Evolutionary conservation across 2,329 filamentous ascomycete species (phyloP), one percentile per base, ranked within the genome.

Genomic region (Beauveria bassiana): DNA sequence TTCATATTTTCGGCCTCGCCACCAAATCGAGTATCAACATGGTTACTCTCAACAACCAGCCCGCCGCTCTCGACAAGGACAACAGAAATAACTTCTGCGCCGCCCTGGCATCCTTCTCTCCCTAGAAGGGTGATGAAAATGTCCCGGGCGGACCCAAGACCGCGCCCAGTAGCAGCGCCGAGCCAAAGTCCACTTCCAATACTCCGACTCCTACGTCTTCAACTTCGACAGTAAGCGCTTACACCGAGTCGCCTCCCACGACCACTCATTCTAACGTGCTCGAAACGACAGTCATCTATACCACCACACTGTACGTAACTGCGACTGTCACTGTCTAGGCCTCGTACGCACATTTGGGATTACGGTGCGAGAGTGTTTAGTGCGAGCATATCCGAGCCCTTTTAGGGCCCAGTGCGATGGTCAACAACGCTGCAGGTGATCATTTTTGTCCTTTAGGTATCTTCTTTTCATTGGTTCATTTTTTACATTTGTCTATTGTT

Each of bases 1-100:
- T 91, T 45, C 78, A 85, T 66, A 72, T 93, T 43, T 90, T 83
- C 65, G 89, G 84, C 8, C 74, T 93, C 61, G 89, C 81, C 75
- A 93, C 89, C 64, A 91, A 91, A 78, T 88, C 88, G 3, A 81
- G 85, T 24, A 78, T 82, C 57, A 91, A 90, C 75, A 91, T 92
- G 87, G 75, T 92, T 63, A 86, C 81, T 1, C 70, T 87, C 20
- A 77, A 88, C 66, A 85, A 85, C 45, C 66, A 78, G 69, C 73
- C 77, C 16, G 76, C 75, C 1, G 82, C 80, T 53, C 71, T 83
- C 5, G 84, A 86, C 66, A 73, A 72, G 57, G 84, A 88, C 71
- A 88, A 89, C 74, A 77, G 82, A 61, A 87, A 85, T 72, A 85
- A 79, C 67, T 89, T 86, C 69, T 87, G 85, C 67, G 84, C 83